Base-by-base conservation (phyloP, 208 protist species). In the Leishmania turanica region DNA sequence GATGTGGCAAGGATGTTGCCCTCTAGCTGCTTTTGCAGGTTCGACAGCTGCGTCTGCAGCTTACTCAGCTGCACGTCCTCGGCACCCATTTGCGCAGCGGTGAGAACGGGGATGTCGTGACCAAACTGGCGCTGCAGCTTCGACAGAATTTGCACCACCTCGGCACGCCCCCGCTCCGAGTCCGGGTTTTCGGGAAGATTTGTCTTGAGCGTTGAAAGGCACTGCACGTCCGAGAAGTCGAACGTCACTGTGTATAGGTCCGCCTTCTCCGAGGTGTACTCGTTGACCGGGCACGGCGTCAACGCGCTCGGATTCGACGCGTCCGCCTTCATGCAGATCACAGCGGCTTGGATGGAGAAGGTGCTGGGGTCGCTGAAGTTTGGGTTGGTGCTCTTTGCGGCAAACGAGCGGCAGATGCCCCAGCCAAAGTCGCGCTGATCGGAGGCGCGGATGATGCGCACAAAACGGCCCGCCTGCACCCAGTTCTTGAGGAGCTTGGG, bases 61-160 rank as follows among this genome's bases (percentile, higher is more conserved):
- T 97, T 93, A 51, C 73, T 69, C 53, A 99, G 88, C 54, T 95
- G 85, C 7, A 85, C 71, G 77, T 99, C 97, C 47, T 95, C 88
- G 70, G 99, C 98, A 40, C 93, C 93, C 98, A 99, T 99, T 84
- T 99, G 98, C 70, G 98, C 94, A 4, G 97, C 89, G 42, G 99
- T 98, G 37, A 99, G 90, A 81, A 96, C 72, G 13, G 99, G 98
- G 1, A 99, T 82, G n/a, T 87, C 85, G 54, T 91, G 86, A 37
- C 75, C 85, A 71, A 95, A 94, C 76, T 97, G 75, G 62, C 89
- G 79, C 86, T 96, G 81, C 54, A 98, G 90, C 72, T 89, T 88
- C 24, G 88, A 93, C 34, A 97, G 87, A 19, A 91, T 97, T 75
- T 96, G 92, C 37, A 98, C 90, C 8, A 97, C 79, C 74, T 95